Evolutionary conservation across 257 asterid genomes (phyloP).

Genomic region (Mentha longifolia): DNA sequence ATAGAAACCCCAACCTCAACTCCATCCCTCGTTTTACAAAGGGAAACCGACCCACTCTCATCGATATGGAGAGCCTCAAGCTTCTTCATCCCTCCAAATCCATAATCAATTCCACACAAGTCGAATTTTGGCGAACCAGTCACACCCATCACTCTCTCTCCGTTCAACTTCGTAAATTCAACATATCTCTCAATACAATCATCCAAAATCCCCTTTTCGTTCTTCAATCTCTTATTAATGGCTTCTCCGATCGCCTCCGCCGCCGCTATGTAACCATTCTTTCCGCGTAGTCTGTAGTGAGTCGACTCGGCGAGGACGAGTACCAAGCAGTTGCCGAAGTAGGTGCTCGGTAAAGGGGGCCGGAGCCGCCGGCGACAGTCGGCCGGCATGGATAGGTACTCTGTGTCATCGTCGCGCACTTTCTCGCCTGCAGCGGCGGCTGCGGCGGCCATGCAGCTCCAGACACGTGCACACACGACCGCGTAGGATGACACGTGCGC

Average conservation of each 20-base stretch:
- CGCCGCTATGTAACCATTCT: not conserved
- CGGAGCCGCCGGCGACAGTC: not conserved
- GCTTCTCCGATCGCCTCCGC: not conserved
- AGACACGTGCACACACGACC: not conserved
- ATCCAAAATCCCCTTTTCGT: not conserved
- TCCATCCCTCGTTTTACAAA: not conserved
- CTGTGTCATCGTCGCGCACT: not conserved
- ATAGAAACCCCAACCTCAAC: not conserved
- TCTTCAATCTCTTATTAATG: not conserved
- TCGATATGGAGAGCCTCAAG: not conserved
- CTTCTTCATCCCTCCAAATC: not conserved
- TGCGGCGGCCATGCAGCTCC: not conserved
- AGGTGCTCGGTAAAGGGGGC: not conserved
- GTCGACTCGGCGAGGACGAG: not conserved
- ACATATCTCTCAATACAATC: not conserved
- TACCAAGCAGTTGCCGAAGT: not conserved
- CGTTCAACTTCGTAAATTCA: not conserved
- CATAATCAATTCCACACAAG: not conserved
- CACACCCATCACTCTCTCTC: not conserved
- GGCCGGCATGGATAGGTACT: not conserved
- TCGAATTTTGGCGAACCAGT: not conserved
- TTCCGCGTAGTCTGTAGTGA: not conserved
- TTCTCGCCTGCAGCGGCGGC: not conserved
- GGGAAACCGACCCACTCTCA: not conserved
- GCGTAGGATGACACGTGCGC: not conserved